phyloP scores from a whole-genome alignment of 768 basidiomycete species.

The Kwoniella pini region DNA sequence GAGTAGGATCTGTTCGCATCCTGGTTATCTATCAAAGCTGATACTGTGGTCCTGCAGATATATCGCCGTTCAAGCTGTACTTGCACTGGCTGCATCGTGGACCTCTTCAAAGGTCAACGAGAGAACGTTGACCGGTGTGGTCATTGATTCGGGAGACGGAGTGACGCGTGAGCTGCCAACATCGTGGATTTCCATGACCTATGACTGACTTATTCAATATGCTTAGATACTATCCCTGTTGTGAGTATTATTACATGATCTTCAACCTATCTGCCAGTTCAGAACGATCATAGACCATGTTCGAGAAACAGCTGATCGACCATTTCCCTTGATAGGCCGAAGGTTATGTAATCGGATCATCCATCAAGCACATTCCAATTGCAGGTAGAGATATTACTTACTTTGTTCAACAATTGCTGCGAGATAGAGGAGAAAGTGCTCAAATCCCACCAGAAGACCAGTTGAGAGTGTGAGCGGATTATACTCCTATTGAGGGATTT shows the following conservation, averaged over 20 bases:
- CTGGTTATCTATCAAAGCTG: too few relatives aligned
- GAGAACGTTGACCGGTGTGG: constrained; percentile 91
- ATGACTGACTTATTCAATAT: too few relatives aligned
- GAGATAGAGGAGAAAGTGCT: constrained; percentile 89
- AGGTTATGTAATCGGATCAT: constrained; percentile 97
- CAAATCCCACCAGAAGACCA: constrained; percentile 96
- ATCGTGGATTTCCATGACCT: neutral
- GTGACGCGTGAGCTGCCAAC: constrained; percentile 79
- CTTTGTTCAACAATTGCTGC: constrained; percentile 91
- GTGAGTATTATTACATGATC: constrained; percentile 33
- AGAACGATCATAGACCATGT: neutral
- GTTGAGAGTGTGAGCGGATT: constrained; percentile 63
- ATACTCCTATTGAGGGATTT: neutral
- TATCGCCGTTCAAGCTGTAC: constrained; percentile 97
- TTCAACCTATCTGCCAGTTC: neutral
- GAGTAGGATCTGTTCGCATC: constrained; percentile 18
- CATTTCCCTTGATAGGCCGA: constrained; percentile 63
- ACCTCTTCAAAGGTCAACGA: constrained; percentile 83
- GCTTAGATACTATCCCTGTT: constrained; percentile 70
- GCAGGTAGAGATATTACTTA: constrained; percentile 96
- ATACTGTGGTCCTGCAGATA: constrained; percentile 58
- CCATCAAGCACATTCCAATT: constrained; percentile 98
- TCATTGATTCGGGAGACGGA: constrained; percentile 98
- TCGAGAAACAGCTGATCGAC: constrained; percentile 12
- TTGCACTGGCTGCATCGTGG: constrained; percentile 98